These are phyloP conservation scores for Mortierella sp. DNA, from an alignment of 371 early-diverging fungal species.

Conservation along the genomic window DNA sequence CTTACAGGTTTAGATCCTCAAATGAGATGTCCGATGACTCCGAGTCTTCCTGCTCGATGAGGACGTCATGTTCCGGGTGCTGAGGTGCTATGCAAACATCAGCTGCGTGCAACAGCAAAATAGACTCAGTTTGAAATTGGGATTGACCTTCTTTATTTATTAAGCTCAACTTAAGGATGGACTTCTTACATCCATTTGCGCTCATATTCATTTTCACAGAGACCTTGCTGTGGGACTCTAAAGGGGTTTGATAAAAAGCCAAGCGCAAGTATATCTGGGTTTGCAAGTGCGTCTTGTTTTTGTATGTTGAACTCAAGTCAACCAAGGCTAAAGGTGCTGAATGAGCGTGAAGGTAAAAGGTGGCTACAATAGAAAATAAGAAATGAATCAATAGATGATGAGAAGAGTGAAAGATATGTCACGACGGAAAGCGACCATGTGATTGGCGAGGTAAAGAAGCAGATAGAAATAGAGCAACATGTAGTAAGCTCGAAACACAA, in stretches of 20 bases:
- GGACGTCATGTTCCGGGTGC: slow-evolving; percentile 64
- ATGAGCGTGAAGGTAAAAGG: too few species aligned
- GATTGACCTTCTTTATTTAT: neutral
- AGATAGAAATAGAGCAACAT: too few species aligned
- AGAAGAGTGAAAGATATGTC: too few species aligned
- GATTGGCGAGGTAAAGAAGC: too few species aligned
- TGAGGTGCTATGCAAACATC: neutral
- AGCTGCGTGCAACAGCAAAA: neutral
- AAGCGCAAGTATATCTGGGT: neutral
- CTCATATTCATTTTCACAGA: neutral
- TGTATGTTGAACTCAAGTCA: too few species aligned
- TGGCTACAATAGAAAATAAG: too few species aligned
- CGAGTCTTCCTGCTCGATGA: slow-evolving; percentile 71
- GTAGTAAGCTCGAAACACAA: too few species aligned
- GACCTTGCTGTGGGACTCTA: neutral
- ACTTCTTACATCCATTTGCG: too few species aligned
- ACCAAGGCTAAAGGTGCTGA: too few species aligned
- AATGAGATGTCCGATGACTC: slow-evolving; percentile 80
- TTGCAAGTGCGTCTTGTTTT: too few species aligned
- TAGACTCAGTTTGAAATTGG: neutral
- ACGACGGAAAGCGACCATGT: too few species aligned
- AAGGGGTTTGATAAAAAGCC: neutral
- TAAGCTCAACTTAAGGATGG: neutral
- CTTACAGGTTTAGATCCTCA: slow-evolving; percentile 78
- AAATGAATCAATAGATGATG: too few species aligned